Conservation (phyloP, 208 protist genomes). For the Sergeia podlipaevii region DNA sequence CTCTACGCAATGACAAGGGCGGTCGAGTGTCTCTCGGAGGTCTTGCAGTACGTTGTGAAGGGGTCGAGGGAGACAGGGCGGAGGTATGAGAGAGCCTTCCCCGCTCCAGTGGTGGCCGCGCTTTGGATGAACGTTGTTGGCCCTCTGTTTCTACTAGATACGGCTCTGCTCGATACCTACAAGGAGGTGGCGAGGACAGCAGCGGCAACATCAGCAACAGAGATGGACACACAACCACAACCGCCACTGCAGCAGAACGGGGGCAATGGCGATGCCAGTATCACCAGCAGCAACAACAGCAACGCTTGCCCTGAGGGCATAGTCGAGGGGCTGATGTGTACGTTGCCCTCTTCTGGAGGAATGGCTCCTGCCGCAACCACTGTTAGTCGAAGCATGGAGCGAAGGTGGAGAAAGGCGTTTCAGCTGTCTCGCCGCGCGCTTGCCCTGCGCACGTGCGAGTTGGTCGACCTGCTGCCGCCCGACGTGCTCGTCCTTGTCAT, state of each 20-base stretch:
- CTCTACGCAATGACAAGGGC: not conserved
- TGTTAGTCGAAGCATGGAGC: not conserved
- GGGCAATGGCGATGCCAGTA: too few species aligned
- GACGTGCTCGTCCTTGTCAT: constrained; percentile 30
- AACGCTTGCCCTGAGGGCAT: too few species aligned
- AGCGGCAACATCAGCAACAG: not conserved
- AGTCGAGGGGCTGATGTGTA: too few species aligned
- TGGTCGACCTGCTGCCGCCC: constrained; percentile 23
- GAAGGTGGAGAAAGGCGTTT: constrained; percentile 13
- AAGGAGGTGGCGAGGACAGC: not conserved
- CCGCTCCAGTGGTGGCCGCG: constrained; percentile 34
- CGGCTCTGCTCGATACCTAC: constrained; percentile 20
- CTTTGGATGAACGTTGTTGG: constrained; percentile 53
- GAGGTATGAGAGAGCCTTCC: constrained; percentile 42
- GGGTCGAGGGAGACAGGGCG: constrained; percentile 21
- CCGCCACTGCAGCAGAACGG: too few species aligned
- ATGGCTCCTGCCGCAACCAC: not conserved
- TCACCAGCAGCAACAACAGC: not conserved
- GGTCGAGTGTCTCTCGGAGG: not conserved
- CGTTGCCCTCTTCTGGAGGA: not conserved
- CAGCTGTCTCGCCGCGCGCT: constrained; percentile 35
- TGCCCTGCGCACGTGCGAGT: constrained; percentile 37
- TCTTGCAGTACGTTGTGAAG: not conserved
- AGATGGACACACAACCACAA: not conserved
- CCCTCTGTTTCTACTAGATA: too few species aligned